A percentile compares a stretch with the other conserved stretches of the same genome.
These are phyloP conservation scores for Protostelium mycophagum DNA, from an alignment of 78 protist species.

Conservation along the genomic window DNA sequence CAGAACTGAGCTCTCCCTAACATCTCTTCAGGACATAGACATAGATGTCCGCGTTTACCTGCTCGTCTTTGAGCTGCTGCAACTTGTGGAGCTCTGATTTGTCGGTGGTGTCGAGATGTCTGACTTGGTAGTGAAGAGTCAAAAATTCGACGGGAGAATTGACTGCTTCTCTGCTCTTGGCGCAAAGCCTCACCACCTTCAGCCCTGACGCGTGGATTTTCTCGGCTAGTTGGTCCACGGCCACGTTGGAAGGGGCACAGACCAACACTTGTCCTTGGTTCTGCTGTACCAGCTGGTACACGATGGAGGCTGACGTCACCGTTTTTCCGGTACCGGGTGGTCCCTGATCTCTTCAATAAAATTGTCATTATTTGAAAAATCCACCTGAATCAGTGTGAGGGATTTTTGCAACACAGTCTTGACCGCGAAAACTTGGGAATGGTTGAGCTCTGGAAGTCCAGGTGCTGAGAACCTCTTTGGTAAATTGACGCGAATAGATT, in stretches of 20 bases:
- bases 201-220: constrained; percentile 94
- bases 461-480: constrained; percentile 73
- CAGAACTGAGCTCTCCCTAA: constrained; percentile 46
- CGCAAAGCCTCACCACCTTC: constrained; percentile 94
- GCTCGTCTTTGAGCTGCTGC: constrained; percentile 70
- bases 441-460: constrained; percentile 89
- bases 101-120: constrained; percentile 43
- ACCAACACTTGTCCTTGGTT: constrained; percentile 86
- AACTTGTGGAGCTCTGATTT: constrained; percentile 84
- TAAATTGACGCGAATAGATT: constrained; percentile 9
- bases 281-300: constrained; percentile 87
- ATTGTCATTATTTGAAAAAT: too few relatives aligned
- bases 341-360: constrained; percentile 54
- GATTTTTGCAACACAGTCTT: constrained; percentile 78
- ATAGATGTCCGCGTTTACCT: not conserved
- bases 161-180: constrained; percentile 94
- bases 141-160: constrained; percentile 85
- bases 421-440: constrained; percentile 88
- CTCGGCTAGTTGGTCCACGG: constrained; percentile 98
- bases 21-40: not conserved
- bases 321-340: constrained; percentile 99
- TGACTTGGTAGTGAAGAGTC: constrained; percentile 92
- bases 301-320: constrained; percentile 94
- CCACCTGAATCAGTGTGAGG: constrained; percentile 86
- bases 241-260: constrained; percentile 98